A percentile compares a stretch with the other conserved stretches of the same genome.
phyloP scores from a whole-genome alignment of 352 stramenopile species.

The Globisporangium barbulae region DNA sequence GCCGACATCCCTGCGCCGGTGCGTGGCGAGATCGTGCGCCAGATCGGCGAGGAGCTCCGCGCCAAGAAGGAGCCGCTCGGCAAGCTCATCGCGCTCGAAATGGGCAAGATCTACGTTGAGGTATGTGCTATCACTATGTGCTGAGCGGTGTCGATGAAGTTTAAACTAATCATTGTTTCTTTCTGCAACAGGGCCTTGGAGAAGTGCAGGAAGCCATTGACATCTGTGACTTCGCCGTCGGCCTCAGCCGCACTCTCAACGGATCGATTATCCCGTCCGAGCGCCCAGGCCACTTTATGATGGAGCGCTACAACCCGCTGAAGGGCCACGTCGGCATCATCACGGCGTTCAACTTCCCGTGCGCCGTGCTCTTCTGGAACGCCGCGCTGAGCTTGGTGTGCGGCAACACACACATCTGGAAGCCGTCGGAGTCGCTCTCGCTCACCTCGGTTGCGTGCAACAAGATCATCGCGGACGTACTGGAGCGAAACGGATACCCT shows the following conservation, averaged over 20 bases:
- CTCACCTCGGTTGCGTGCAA: conserved; percentile 89
- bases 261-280: conserved; percentile 90
- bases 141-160: not conserved
- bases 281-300: conserved; percentile 90
- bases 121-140: conserved; percentile 18
- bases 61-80: conserved; percentile 88
- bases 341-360: conserved; percentile 94
- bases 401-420: conserved; percentile 92
- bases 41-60: conserved; percentile 89
- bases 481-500: conserved; percentile 82
- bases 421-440: conserved; percentile 87
- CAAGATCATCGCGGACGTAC: conserved; percentile 88
- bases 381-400: conserved; percentile 86
- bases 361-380: conserved; percentile 91
- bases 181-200: conserved; percentile 66
- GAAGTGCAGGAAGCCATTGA: conserved; percentile 94
- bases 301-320: conserved; percentile 92
- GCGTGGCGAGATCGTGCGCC: conserved; percentile 90
- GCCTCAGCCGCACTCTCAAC: conserved; percentile 86
- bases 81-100: conserved; percentile 90
- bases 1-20: conserved; percentile 78
- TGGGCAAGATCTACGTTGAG: conserved; percentile 93
- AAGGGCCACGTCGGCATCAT: conserved; percentile 92
- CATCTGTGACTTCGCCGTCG: conserved; percentile 93
- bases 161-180: too few species aligned